Conservation (phyloP, 2,329 filamentous ascomycete genomes). For the Aspergillus sp. region DNA sequence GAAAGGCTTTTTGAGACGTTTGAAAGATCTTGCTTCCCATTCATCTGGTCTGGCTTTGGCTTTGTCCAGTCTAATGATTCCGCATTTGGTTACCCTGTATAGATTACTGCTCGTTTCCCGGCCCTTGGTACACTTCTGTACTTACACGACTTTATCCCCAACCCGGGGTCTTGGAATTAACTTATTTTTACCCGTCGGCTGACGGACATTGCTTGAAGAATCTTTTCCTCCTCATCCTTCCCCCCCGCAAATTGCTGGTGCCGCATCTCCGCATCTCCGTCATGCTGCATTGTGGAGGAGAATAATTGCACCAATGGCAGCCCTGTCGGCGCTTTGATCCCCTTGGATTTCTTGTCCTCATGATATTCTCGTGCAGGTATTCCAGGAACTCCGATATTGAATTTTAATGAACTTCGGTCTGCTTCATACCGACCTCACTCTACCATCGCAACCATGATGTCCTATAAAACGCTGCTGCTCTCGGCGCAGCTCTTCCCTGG, state of each 20-base stretch:
- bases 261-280: slow-evolving; percentile 11
- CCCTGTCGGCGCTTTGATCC: slow-evolving; percentile 1
- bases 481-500: background rate
- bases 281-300: background rate
- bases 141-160: background rate
- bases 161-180: slow-evolving; percentile 2
- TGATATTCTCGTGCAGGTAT: background rate
- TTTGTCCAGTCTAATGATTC: background rate
- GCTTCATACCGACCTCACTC: slow-evolving; percentile 12
- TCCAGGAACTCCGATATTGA: background rate
- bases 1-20: background rate
- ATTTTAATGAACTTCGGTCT: slow-evolving; percentile 16
- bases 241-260: slow-evolving; percentile 9
- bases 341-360: background rate
- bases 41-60: background rate
- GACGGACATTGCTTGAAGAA: background rate
- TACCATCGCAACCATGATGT: background rate
- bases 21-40: background rate
- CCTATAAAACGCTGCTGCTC: background rate
- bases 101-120: background rate
- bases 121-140: slow-evolving; percentile 3
- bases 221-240: background rate
- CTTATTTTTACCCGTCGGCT: background rate
- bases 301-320: slow-evolving; percentile 33
- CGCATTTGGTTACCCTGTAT: background rate